Evolutionary conservation across 2,329 filamentous ascomycete species (phyloP).

Genomic region (Sporothrix protearum): DNA sequence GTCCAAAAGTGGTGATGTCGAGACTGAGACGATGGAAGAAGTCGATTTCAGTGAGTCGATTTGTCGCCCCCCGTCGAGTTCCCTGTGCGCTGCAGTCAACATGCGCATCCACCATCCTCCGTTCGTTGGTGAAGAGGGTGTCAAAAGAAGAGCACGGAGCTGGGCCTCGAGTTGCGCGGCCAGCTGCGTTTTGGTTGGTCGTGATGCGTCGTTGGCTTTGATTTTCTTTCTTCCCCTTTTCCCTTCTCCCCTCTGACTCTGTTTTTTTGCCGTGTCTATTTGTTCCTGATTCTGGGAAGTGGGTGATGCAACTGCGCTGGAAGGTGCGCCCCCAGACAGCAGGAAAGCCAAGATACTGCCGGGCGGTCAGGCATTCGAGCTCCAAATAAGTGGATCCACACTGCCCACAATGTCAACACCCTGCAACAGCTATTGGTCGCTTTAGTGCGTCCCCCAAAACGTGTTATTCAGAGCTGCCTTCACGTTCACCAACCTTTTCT

Average conservation of each 20-base stretch:
- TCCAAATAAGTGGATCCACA: not conserved
- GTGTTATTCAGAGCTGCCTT: slow-evolving; percentile 7
- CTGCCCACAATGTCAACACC: not conserved
- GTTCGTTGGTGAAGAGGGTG: not conserved
- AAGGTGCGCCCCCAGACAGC: not conserved
- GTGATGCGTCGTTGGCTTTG: not conserved
- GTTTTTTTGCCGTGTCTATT: not conserved
- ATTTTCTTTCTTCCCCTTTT: not conserved
- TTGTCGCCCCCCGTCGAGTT: not conserved
- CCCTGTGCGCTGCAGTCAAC: not conserved
- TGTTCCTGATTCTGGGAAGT: not conserved
- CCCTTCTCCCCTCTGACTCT: too few species aligned
- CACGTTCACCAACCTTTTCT: not conserved
- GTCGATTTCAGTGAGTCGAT: not conserved
- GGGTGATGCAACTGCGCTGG: not conserved
- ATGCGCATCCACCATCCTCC: not conserved
- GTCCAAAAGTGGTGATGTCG: not conserved
- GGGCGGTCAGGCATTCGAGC: slow-evolving; percentile 26
- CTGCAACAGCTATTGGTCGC: not conserved
- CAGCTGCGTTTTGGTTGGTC: slow-evolving; percentile 3
- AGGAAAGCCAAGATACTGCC: slow-evolving; percentile 26
- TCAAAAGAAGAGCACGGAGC: not conserved
- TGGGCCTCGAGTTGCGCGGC: not conserved
- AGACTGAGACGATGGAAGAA: not conserved
- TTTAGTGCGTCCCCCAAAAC: not conserved